Conservation (phyloP, 2,329 filamentous ascomycete species). For the Aspergillus sp. region DNA sequence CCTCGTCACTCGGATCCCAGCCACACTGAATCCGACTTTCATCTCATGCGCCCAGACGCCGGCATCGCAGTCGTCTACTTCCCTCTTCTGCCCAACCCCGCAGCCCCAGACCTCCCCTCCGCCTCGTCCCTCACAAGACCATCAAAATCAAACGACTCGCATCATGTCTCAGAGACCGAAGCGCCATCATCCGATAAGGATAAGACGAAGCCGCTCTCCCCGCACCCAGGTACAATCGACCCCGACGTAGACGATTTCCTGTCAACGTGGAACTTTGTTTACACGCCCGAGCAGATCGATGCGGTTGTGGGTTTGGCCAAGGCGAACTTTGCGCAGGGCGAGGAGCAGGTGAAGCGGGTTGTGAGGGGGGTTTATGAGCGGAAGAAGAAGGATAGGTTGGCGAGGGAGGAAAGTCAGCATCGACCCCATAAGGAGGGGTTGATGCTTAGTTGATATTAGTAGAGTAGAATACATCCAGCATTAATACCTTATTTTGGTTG, state of each 20-base stretch:
- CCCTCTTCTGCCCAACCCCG: constrained; percentile 77
- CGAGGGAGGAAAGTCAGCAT: constrained; percentile 27
- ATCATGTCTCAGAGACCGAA: constrained; percentile 20
- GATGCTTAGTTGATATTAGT: constrained; percentile 18
- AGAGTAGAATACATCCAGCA: neutral
- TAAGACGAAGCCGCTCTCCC: constrained; percentile 21
- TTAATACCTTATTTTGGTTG: neutral
- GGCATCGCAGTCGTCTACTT: constrained; percentile 90
- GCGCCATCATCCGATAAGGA: constrained; percentile 19
- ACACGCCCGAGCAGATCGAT: constrained; percentile 87
- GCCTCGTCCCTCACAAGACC: constrained; percentile 24
- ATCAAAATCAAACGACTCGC: constrained; percentile 21
- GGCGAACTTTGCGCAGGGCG: constrained; percentile 83
- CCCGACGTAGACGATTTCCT: constrained; percentile 82
- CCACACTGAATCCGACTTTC: constrained; percentile 63
- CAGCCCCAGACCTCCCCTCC: constrained; percentile 31
- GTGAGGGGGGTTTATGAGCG: constrained; percentile 89
- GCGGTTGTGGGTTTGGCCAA: constrained; percentile 76
- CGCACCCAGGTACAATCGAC: constrained; percentile 69
- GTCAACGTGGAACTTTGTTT: constrained; percentile 97
- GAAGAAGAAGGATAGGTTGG: constrained; percentile 63
- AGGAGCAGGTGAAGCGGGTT: constrained; percentile 72
- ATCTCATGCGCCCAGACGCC: constrained; percentile 72
- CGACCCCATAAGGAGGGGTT: constrained; percentile 31
- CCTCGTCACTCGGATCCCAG: constrained; percentile 58